Evolutionary conservation across 2,329 filamentous ascomycete species (phyloP).

Genomic region (Cladobotryum mycophilum): DNA sequence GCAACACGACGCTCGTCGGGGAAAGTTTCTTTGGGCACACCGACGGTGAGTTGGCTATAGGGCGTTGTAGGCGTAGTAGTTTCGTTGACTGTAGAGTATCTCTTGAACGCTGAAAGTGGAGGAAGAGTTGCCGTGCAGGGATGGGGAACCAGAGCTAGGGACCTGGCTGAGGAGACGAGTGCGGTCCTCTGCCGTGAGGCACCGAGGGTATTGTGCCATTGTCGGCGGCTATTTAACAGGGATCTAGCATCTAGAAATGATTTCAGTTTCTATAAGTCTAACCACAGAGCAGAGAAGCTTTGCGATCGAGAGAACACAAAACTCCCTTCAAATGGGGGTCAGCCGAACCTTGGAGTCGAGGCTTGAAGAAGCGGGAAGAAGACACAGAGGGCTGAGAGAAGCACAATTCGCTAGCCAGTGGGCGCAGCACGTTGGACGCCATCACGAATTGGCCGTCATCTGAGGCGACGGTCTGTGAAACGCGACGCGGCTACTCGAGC

Average conservation of each 20-base stretch:
- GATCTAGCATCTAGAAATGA: conserved; percentile 14
- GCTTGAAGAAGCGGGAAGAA: conserved; percentile 20
- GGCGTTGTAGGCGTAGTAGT: conserved; percentile 43
- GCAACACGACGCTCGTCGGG: conserved; percentile 76
- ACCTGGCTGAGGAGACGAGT: conserved; percentile 22
- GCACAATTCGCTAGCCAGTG: conserved; percentile 27
- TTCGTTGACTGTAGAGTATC: conserved; percentile 32
- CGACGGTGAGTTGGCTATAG: conserved; percentile 67
- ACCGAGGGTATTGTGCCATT: conserved; percentile 34
- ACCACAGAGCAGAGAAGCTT: background rate
- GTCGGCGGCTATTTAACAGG: conserved; percentile 22
- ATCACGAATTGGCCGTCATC: conserved; percentile 27
- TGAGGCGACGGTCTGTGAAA: conserved; percentile 14
- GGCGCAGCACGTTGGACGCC: conserved; percentile 29
- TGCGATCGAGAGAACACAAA: background rate
- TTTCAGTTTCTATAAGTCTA: background rate
- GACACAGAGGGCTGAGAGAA: conserved; percentile 16
- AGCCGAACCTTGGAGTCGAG: conserved; percentile 20
- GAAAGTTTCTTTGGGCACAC: conserved; percentile 73
- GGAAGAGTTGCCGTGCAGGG: conserved; percentile 26
- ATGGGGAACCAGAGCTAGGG: conserved; percentile 35
- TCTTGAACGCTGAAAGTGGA: conserved; percentile 17
- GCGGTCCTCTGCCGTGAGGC: conserved; percentile 23
- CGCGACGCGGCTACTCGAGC: background rate
- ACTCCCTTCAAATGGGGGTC: background rate